These are phyloP conservation scores for Wickerhamiella kurtzmanii DNA, from an alignment of 805 yeast species.

Conservation along the genomic window DNA sequence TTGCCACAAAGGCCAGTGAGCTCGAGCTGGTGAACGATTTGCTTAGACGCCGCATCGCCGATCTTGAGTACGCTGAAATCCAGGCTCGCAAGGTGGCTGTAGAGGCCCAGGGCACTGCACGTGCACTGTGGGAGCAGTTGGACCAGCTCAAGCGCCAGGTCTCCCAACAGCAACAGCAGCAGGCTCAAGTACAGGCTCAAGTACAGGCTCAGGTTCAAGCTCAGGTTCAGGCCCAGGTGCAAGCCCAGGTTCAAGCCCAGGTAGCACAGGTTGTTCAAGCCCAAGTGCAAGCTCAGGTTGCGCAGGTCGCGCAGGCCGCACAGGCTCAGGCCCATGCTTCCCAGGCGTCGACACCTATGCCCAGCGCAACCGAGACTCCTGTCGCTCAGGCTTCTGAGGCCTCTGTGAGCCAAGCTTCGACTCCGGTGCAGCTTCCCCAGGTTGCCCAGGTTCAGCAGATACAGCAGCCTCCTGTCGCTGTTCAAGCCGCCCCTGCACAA, in stretches of 20 bases:
- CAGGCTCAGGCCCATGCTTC: not conserved
- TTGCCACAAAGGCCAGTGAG: slow-evolving; percentile 72
- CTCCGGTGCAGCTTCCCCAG: not conserved
- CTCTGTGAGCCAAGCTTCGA: too few relatives aligned
- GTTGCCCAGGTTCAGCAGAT: not conserved
- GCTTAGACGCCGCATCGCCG: slow-evolving; percentile 68
- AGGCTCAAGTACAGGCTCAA: slow-evolving; percentile 1
- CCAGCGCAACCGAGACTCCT: too few relatives aligned
- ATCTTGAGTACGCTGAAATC: slow-evolving; percentile 44
- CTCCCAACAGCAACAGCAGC: slow-evolving; percentile 4
- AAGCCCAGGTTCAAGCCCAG: not conserved
- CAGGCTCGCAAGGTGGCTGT: slow-evolving; percentile 20
- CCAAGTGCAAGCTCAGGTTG: not conserved
- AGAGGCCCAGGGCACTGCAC: slow-evolving; percentile 1
- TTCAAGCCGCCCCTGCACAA: not conserved
- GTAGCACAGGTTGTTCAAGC: not conserved
- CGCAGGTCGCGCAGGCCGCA: not conserved
- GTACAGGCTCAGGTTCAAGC: not conserved
- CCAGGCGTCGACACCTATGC: not conserved
- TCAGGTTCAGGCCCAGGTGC: not conserved
- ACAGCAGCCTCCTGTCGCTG: not conserved
- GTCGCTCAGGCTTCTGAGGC: too few relatives aligned
- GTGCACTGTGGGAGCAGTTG: slow-evolving; percentile 2
- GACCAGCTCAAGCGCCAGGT: slow-evolving; percentile 1
- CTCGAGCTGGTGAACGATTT: slow-evolving; percentile 83